These are phyloP conservation scores for Scalesia atractyloides DNA, from an alignment of 129 eudicot species.

Conservation along the genomic window DNA sequence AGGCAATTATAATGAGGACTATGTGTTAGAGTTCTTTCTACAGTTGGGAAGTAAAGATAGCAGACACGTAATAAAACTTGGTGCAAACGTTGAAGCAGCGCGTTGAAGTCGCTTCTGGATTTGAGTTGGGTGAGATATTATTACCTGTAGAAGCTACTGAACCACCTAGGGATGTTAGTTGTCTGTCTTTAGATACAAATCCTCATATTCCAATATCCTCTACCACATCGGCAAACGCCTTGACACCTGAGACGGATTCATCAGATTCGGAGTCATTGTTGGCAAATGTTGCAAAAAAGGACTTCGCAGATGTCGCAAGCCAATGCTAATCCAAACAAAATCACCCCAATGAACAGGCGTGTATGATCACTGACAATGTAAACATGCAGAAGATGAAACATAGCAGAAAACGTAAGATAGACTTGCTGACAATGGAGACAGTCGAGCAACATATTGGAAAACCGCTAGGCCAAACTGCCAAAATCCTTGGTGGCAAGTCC, in stretches of 20 bases:
- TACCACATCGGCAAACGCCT: not conserved
- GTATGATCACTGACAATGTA: not conserved
- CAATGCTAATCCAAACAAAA: not conserved
- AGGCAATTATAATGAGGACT: not conserved
- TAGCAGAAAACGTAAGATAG: not conserved
- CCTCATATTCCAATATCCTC: not conserved
- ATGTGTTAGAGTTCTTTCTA: slow-evolving; percentile 7
- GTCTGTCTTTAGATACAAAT: not conserved
- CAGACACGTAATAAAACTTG: not conserved
- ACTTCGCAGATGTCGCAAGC: not conserved
- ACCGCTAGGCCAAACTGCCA: slow-evolving; percentile 5
- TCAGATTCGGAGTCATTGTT: not conserved
- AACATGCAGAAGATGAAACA: not conserved
- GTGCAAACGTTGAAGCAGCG: slow-evolving; percentile 15
- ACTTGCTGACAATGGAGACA: slow-evolving; percentile 1
- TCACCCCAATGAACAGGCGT: not conserved
- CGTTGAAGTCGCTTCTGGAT: not conserved
- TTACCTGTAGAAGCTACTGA: not conserved
- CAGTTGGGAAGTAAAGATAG: not conserved
- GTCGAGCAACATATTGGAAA: slow-evolving; percentile 1
- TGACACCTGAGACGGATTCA: not conserved
- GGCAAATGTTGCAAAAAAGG: not conserved
- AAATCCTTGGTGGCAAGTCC: slow-evolving; percentile 1
- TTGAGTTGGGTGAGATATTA: slow-evolving; percentile 15
- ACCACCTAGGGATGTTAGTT: not conserved